Evolutionary conservation across 768 basidiomycete genomes (phyloP).

Genomic region (Hypsizygus marmoreus): DNA sequence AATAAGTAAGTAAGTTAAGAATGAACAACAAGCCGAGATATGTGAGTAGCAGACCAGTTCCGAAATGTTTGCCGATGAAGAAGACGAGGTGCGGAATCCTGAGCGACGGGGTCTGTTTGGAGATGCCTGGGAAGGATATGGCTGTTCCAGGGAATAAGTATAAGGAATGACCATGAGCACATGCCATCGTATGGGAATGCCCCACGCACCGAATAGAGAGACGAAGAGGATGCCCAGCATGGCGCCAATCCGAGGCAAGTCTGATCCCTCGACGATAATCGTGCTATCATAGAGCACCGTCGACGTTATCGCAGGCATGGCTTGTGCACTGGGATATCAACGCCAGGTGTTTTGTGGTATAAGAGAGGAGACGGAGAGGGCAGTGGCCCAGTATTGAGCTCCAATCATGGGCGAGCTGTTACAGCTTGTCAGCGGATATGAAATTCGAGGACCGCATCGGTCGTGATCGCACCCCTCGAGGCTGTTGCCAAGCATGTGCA

Average conservation of each 20-base stretch:
- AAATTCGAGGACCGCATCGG: slow-evolving; percentile 17
- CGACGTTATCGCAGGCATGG: not conserved
- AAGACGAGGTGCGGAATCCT: slow-evolving; percentile 70
- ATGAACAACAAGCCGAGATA: not conserved
- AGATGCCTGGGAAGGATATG: slow-evolving; percentile 72
- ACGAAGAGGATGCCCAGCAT: slow-evolving; percentile 57
- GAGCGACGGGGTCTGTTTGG: slow-evolving; percentile 52
- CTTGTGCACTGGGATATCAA: not conserved
- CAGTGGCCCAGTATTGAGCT: too few species aligned
- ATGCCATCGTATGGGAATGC: not conserved
- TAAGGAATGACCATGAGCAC: not conserved
- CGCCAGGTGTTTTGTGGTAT: not conserved
- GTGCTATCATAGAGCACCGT: too few species aligned
- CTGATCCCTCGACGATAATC: not conserved
- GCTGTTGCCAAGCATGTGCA: too few species aligned
- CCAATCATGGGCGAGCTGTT: too few species aligned
- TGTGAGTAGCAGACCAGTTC: slow-evolving; percentile 51
- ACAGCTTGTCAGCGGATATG: too few species aligned
- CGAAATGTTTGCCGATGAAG: slow-evolving; percentile 88
- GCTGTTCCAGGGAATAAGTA: slow-evolving; percentile 35
- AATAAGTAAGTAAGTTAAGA: not conserved
- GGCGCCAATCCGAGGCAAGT: slow-evolving; percentile 27
- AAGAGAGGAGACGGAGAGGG: not conserved
- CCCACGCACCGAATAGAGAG: slow-evolving; percentile 62
- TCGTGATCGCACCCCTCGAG: slow-evolving; percentile 11